These are phyloP conservation scores for Zygnema cylindricum DNA, from an alignment of 139 green algal species.

Conservation along the genomic window DNA sequence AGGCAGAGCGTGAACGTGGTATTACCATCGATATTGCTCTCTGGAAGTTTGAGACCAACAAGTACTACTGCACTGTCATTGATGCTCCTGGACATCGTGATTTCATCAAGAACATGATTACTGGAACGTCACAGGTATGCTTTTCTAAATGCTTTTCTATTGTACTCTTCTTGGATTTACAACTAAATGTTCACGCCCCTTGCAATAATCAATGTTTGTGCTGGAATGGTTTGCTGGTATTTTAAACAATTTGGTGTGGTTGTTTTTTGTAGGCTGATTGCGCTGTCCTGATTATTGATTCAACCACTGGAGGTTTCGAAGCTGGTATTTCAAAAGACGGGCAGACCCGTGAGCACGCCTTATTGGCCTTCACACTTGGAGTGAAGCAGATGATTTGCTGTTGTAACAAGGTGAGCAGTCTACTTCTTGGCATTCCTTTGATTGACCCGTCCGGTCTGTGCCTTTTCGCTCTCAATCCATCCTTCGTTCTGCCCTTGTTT, in stretches of 20 bases:
- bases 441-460: constrained; percentile 80
- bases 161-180: no score
- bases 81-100: constrained; percentile 87
- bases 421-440: constrained; percentile 65
- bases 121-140: constrained; percentile 71
- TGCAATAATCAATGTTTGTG: background rate
- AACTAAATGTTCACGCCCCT: no score
- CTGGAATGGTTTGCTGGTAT: background rate
- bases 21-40: constrained; percentile 88
- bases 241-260: background rate
- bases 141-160: no score
- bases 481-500: constrained; percentile 90
- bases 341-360: constrained; percentile 98
- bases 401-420: constrained; percentile 64
- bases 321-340: constrained; percentile 77
- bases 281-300: constrained; percentile 91
- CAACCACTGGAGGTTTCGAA: constrained; percentile 71
- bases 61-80: constrained; percentile 96
- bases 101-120: constrained; percentile 99
- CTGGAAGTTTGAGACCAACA: constrained; percentile 99
- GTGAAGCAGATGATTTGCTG: constrained; percentile 97
- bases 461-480: constrained; percentile 93
- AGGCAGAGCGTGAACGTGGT: constrained; percentile 80
- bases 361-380: constrained; percentile 95
- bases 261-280: constrained; percentile 54